These are phyloP conservation scores for Penicillium longicatenatum DNA, from an alignment of 495 filamentous ascomycete genomes.

Conservation along the genomic window DNA sequence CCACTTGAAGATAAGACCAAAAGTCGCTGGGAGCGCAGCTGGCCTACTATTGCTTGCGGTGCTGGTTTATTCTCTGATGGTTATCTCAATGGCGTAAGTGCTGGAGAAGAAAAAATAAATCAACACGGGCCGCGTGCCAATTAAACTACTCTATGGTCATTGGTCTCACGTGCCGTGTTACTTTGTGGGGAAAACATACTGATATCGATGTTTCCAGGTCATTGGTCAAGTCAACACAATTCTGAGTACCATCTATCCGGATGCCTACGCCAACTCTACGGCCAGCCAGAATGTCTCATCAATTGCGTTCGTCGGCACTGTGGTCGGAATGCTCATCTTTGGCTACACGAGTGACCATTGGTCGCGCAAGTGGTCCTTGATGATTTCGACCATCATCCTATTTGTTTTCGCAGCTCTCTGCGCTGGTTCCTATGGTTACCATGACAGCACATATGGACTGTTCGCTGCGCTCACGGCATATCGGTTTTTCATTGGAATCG, in stretches of 20 bases:
- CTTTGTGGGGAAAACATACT: conserved; percentile 9
- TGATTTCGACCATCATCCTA: conserved; percentile 78
- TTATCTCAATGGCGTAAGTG: conserved; percentile 75
- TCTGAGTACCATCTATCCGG: conserved; percentile 61
- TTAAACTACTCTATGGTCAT: not conserved
- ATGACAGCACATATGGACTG: conserved; percentile 64
- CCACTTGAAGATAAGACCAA: conserved; percentile 47
- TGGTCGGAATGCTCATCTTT: conserved; percentile 81
- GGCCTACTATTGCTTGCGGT: conserved; percentile 78
- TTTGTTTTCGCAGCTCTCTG: conserved; percentile 81
- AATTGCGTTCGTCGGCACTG: conserved; percentile 87
- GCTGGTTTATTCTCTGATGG: conserved; percentile 90
- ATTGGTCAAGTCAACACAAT: conserved; percentile 82
- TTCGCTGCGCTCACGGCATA: conserved; percentile 83
- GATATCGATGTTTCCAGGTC: conserved; percentile 50
- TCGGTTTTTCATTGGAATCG: conserved; percentile 75
- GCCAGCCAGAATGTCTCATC: conserved; percentile 71
- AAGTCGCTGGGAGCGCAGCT: conserved; percentile 59
- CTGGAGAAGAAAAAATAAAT: not conserved
- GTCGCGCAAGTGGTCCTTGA: conserved; percentile 78
- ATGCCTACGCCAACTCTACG: conserved; percentile 61
- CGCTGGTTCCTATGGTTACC: conserved; percentile 71
- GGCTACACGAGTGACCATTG: conserved; percentile 82
- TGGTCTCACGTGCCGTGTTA: not conserved
- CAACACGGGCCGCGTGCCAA: not conserved